A percentile compares a stretch with the other conserved stretches of the same genome.
Conservation (phyloP, 1,139 yeast genomes). For the Pichia sorboxylosa region DNA sequence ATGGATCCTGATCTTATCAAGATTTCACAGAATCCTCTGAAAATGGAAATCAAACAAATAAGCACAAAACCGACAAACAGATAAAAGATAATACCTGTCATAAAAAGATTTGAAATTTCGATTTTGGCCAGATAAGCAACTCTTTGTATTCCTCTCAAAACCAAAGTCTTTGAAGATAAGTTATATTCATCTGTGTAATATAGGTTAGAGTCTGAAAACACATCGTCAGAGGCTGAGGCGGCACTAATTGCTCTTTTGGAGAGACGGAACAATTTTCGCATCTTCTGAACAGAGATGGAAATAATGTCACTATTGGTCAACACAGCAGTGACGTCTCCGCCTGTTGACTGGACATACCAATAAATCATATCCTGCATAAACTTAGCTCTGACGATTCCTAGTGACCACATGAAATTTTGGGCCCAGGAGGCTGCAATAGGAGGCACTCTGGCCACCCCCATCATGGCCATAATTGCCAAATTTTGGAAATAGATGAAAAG, state of each 20-base stretch:
- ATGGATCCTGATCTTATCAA: constrained; percentile 49
- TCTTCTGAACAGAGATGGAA: constrained; percentile 74
- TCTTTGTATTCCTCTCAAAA: constrained; percentile 84
- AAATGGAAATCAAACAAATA: constrained; percentile 49
- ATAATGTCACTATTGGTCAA: constrained; percentile 43
- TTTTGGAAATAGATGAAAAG: constrained; percentile 89
- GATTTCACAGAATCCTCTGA: constrained; percentile 68
- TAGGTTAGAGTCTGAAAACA: constrained; percentile 38
- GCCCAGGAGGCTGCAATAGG: constrained; percentile 99
- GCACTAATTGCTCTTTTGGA: constrained; percentile 20
- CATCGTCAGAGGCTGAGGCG: constrained; percentile 26
- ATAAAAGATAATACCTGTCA: constrained; percentile 79
- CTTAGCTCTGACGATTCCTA: constrained; percentile 73
- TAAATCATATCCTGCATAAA: constrained; percentile 80
- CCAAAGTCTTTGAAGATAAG: constrained; percentile 52
- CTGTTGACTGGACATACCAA: constrained; percentile 97
- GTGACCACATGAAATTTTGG: constrained; percentile 92
- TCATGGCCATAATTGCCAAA: constrained; percentile 86
- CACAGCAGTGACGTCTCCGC: constrained; percentile 74
- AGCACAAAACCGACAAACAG: constrained; percentile 67
- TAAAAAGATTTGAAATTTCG: constrained; percentile 74
- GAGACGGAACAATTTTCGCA: constrained; percentile 16
- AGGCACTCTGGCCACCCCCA: constrained; percentile 88
- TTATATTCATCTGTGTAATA: constrained; percentile 69
- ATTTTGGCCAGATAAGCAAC: constrained; percentile 77